Conservation (phyloP, 768 basidiomycete species). For the Gymnopilus junonius region DNA sequence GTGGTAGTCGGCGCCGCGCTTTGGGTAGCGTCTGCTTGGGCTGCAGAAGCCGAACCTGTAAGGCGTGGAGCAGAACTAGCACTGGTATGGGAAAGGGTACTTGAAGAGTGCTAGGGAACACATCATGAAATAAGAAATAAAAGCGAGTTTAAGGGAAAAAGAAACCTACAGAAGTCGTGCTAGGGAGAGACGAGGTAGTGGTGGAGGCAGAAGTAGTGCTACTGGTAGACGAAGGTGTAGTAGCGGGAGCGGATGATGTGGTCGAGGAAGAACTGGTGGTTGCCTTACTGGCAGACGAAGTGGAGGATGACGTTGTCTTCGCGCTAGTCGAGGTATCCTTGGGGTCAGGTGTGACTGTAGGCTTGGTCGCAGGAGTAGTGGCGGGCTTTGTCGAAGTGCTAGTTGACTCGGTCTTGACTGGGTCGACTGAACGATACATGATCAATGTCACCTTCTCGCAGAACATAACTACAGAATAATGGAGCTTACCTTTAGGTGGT, state of each 20-base stretch:
- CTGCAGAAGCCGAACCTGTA: not conserved
- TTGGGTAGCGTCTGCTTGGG: not conserved
- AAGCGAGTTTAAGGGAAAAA: not conserved
- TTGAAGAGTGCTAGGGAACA: too few relatives aligned
- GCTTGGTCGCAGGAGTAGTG: not conserved
- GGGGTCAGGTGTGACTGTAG: not conserved
- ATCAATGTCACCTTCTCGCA: not conserved
- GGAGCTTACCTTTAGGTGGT: not conserved
- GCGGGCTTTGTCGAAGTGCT: not conserved
- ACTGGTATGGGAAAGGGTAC: not conserved
- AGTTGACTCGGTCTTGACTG: not conserved
- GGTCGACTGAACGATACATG: not conserved
- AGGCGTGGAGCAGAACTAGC: not conserved
- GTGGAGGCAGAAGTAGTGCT: not conserved
- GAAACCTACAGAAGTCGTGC: not conserved
- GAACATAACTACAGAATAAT: not conserved
- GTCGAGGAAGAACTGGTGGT: not conserved
- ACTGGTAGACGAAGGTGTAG: not conserved
- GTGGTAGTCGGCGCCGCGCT: slow-evolving; percentile 2
- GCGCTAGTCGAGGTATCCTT: not conserved
- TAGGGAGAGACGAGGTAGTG: not conserved
- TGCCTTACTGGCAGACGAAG: not conserved
- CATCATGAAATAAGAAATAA: not conserved
- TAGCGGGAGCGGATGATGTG: not conserved
- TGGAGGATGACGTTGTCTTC: not conserved